Evolutionary conservation across 441 rosid genomes (phyloP), one percentile per base, ranked within the genome.

Genomic region (Pelargonium australe): DNA sequence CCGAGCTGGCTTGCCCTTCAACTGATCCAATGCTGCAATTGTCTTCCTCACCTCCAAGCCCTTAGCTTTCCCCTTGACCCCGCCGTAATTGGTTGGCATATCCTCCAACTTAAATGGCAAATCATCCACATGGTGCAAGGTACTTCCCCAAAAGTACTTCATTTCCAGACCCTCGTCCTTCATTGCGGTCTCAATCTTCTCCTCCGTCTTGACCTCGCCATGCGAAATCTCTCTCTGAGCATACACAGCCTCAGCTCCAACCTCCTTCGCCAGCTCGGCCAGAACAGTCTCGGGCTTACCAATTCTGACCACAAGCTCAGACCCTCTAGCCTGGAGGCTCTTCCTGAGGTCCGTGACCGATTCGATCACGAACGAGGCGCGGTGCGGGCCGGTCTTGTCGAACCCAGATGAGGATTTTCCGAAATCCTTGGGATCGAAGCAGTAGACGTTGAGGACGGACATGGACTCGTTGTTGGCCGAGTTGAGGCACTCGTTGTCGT

Each of bases 101-200:
- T 89, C 97, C 69, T 90, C 89, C 80, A 86, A 76, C 74, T 84
- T 85, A 72, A 92, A 95, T 0, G 98, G 98, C 76, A 95, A 85
- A 82, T 95, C 99, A 74, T 95, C 98, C 62, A 85, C 72, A 72
- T 95, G 99, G 67, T 89, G 86, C 80, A 95, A 66, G 49, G 99
- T 92, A 73, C 97, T 87, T 37, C 99, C 99, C 99, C 99, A 95
- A 51, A 84, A 89, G 83, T 85, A 87, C 75, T 90, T 92, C 5
- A 95, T 82, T 63, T 95, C 95, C 55, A 90, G 76, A 2, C 95
- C 97, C 71, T 92, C 98, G 40, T 90, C 99, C 76, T 92, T 90
- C 95, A 92, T 81, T 0, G 89, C 95, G 0, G 75, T 72, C 70
- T 89, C 96, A 70, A 95, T 89, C 86, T 80, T 86, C 73, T 80